Evolutionary conservation across 306 rosid genomes (phyloP), one percentile per base, ranked within the genome.

Genomic region (Cicer cuneatum): DNA sequence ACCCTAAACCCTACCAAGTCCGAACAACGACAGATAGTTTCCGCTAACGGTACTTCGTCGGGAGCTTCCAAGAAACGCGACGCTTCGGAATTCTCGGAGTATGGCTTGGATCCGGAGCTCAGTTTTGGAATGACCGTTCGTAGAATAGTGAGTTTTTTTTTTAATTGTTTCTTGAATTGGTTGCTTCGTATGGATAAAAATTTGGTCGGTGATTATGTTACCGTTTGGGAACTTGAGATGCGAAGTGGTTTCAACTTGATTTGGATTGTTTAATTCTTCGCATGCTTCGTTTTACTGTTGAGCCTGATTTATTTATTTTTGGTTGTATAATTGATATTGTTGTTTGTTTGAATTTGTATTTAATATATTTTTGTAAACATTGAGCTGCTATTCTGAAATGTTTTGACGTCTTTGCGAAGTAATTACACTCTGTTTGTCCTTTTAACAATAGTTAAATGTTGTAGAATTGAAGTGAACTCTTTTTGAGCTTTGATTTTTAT

Each of bases 61-160:
- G 41, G 60, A 10, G 75, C 74, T 5, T 73, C 82, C 10, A 90
- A 83, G 69, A 95, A 83, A 73, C 66, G 49, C 4, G 99, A 88
- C 35, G 86, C 54, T 65, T 80, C 92, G 7, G 99, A 92, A 71
- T 74, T 74, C 46, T 69, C 77, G 14, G 97, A 94, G 13, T 69
- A 41, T 58, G 96, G 92, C 68, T 84, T 90, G 84, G 99, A 95
- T 86, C 96, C 97, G 21, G 99, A 95, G 84, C 90, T 95, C 82
- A 85, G 90, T 79, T 80, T 95, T 21, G 92, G 90, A 7, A 90
- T 89, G 52, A 89, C 99, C 18, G 74, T 83, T 67, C 85, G 98
- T 37, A 88, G 88, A 81, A 95, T 94, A 66, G 99, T 94, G 73
- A 92, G 99, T 86, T 29, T 38, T 15, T 35, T 0, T 33, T 12